Base-by-base conservation (phyloP, 78 protist genomes). In the Dictyostelium intermedium region DNA sequence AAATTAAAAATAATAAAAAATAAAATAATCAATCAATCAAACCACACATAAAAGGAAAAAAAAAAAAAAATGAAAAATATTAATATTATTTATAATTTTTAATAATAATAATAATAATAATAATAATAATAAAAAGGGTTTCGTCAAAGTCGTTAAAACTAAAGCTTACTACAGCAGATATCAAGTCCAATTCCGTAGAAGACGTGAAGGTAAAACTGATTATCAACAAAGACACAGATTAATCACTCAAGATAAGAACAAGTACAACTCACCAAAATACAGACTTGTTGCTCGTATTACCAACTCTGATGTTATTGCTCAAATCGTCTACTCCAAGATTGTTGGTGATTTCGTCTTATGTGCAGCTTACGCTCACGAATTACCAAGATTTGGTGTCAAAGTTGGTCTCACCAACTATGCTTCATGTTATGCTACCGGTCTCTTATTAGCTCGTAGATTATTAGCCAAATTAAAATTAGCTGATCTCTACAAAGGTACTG, bases 391-490 rank as follows among this genome's bases (percentile, higher is more conserved):
- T 83, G 99, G 99, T 87, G 34, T 98, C 95, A 85, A 74, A 43
- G 95, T 96, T 56, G 99, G 99, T 47, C 96, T 98, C 53, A 98
- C 99, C 97, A 99, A 99, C 99, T 99, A 97, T 94, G 98, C 99
- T 56, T 99, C 99, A 37, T 91, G 96, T 92, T 99, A 99, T 98
- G 98, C 98, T 50, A 97, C 99, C 30, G 99, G 99, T 25, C 98
- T 99, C 25, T 97, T 99, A 27, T 66, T 87, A 56, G 99, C 99
- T 81, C 98, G 99, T 92, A 98, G 99, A n/a, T 30, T 97, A 23
- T 96, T 99, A 35, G 35, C 32, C 37, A 98, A 98, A 97, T 50
- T 98, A 80, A 81, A 76, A 83, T 96, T 99, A 66, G 99, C 92
- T 69, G 96, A 93, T 81, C 30, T 61, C 47, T 98, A 97, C 97